phyloP scores from a whole-genome alignment of 1,284 basidiomycete genomes.

The Irpex sp. region DNA sequence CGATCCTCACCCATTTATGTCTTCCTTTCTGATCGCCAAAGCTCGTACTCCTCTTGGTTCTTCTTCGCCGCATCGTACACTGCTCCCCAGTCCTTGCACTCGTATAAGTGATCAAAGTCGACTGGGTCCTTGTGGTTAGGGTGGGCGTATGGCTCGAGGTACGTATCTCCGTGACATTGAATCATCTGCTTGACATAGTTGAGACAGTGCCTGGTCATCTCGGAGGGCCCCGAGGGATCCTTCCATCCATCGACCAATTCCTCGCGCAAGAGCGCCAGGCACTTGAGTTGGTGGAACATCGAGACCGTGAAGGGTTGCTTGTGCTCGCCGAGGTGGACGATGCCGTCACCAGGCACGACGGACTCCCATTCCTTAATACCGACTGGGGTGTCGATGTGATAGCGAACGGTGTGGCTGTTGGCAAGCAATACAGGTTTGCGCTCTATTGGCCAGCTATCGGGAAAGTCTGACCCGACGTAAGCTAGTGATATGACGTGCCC shows the following conservation, averaged over 20 bases:
- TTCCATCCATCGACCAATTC: constrained; percentile 4
- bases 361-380: constrained; percentile 13
- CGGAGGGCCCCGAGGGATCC: not conserved
- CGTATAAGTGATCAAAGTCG: constrained; percentile 3
- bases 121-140: constrained; percentile 11
- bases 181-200: constrained; percentile 16
- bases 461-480: constrained; percentile 13
- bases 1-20: not conserved
- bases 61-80: constrained; percentile 6
- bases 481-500: constrained; percentile 1
- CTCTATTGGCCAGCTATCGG: constrained; percentile 10
- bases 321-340: constrained; percentile 10
- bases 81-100: constrained; percentile 7
- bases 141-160: constrained; percentile 8
- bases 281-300: constrained; percentile 15
- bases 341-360: constrained; percentile 7
- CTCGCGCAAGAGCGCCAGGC: constrained; percentile 13
- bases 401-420: constrained; percentile 8
- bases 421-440: constrained; percentile 3
- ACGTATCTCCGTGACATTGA: constrained; percentile 12
- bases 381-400: constrained; percentile 11
- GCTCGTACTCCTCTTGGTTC: constrained; percentile 6
- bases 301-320: constrained; percentile 11
- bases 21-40: not conserved
- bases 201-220: constrained; percentile 13